These are phyloP conservation scores for Punica granatum DNA, from an alignment of 345 rosid genomes.

Conservation along the genomic window DNA sequence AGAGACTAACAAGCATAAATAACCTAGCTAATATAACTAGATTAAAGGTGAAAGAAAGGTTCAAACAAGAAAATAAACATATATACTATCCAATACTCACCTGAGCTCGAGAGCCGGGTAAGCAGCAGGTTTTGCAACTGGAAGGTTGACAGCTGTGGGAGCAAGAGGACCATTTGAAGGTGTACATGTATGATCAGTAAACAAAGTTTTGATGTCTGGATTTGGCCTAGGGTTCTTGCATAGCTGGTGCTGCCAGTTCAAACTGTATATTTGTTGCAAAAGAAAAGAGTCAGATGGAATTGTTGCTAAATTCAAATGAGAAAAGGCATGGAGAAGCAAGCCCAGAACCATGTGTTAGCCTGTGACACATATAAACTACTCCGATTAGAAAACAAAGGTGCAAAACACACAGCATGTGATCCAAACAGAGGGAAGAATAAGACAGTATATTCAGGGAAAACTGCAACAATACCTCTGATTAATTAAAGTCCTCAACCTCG, in stretches of 20 bases:
- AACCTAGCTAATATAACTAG: conserved; percentile 1
- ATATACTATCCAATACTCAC: conserved; percentile 27
- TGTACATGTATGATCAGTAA: conserved; percentile 61
- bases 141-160: conserved; percentile 49
- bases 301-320: background rate
- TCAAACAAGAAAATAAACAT: background rate
- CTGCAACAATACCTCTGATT: conserved; percentile 52
- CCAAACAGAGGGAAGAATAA: background rate
- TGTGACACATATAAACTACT: background rate
- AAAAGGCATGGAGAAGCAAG: background rate
- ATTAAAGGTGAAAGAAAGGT: background rate
- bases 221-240: conserved; percentile 82
- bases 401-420: background rate
- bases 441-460: too few species aligned
- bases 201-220: conserved; percentile 79
- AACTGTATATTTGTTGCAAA: conserved; percentile 29
- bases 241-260: conserved; percentile 91
- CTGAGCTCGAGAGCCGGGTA: conserved; percentile 45
- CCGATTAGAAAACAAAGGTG: background rate
- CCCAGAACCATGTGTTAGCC: background rate
- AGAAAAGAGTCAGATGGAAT: background rate
- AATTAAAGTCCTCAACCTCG: conserved; percentile 63
- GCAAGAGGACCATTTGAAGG: conserved; percentile 69
- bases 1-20: too few species aligned
- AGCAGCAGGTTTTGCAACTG: conserved; percentile 45